These are phyloP conservation scores for Senna siamea DNA, from an alignment of 306 rosid species.

Conservation along the genomic window DNA sequence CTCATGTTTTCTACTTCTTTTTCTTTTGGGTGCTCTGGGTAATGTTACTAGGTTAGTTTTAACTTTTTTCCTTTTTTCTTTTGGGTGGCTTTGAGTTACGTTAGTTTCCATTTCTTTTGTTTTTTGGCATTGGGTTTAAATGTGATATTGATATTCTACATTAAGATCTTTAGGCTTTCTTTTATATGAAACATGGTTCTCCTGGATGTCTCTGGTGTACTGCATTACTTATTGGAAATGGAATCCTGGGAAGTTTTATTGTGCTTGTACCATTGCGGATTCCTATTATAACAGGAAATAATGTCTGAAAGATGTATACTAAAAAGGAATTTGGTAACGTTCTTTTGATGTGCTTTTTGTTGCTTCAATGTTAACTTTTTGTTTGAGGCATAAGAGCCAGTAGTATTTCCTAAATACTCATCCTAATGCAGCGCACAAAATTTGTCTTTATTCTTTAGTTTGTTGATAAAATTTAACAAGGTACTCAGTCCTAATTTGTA, in stretches of 20 bases:
- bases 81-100: background rate
- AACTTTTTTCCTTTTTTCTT: background rate
- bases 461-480: conserved; percentile 3
- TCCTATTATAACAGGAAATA: conserved; percentile 24
- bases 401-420: conserved; percentile 3
- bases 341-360: conserved; percentile 18
- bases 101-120: background rate
- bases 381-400: conserved; percentile 7
- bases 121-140: background rate
- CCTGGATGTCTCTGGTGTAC: conserved; percentile 18
- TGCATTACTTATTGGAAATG: conserved; percentile 32
- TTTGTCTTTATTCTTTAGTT: conserved; percentile 6
- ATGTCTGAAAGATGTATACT: background rate
- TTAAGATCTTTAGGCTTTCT: background rate
- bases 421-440: background rate
- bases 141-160: background rate
- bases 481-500: conserved; percentile 39
- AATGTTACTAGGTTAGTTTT: no score
- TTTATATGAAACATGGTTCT: background rate
- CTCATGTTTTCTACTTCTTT: background rate
- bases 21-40: background rate
- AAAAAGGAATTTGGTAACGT: conserved; percentile 1
- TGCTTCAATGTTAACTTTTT: conserved; percentile 8
- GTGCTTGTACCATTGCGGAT: background rate
- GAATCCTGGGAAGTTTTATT: conserved; percentile 22